Conservation (phyloP, 768 basidiomycete species). For the Boletus speciosus region DNA sequence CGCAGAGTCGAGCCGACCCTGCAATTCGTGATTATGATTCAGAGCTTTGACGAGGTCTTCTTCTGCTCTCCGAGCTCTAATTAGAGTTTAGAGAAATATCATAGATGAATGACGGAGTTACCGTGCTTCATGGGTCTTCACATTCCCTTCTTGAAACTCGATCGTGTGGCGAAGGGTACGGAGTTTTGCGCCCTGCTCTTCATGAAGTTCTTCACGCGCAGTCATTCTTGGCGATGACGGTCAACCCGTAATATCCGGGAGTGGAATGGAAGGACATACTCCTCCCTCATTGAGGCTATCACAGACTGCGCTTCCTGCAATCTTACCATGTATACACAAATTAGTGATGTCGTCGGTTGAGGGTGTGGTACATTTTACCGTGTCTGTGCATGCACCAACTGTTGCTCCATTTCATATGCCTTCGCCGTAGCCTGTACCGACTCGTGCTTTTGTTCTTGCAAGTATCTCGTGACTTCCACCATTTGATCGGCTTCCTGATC, state of each 20-base stretch:
- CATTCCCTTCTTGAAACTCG: conserved; percentile 29
- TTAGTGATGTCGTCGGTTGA: conserved; percentile 9
- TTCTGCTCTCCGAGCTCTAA: conserved; percentile 20
- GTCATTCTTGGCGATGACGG: conserved; percentile 18
- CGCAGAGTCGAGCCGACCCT: conserved; percentile 26
- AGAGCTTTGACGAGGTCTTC: conserved; percentile 15
- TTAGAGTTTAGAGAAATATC: conserved; percentile 9
- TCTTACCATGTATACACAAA: conserved; percentile 11
- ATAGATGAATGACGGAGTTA: conserved; percentile 2
- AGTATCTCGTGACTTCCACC: conserved; percentile 18
- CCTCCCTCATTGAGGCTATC: conserved; percentile 29
- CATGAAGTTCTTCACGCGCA: conserved; percentile 19
- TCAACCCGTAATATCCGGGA: conserved; percentile 12
- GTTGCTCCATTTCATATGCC: conserved; percentile 28
- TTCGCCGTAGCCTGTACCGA: conserved; percentile 22
- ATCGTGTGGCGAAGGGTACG: conserved; percentile 30
- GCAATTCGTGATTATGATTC: conserved; percentile 26
- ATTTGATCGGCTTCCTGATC: conserved; percentile 20
- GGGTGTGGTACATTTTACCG: conserved; percentile 10
- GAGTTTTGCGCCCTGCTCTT: conserved; percentile 27
- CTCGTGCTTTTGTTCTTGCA: conserved; percentile 30
- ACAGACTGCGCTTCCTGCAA: conserved; percentile 26
- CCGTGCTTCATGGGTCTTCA: conserved; percentile 26
- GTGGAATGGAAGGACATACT: conserved; percentile 27
- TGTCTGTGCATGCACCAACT: conserved; percentile 18